Evolutionary conservation across 2,329 filamentous ascomycete genomes (phyloP), one percentile per base, ranked within the genome.

Genomic region (Cryoendolithus antarcticus): DNA sequence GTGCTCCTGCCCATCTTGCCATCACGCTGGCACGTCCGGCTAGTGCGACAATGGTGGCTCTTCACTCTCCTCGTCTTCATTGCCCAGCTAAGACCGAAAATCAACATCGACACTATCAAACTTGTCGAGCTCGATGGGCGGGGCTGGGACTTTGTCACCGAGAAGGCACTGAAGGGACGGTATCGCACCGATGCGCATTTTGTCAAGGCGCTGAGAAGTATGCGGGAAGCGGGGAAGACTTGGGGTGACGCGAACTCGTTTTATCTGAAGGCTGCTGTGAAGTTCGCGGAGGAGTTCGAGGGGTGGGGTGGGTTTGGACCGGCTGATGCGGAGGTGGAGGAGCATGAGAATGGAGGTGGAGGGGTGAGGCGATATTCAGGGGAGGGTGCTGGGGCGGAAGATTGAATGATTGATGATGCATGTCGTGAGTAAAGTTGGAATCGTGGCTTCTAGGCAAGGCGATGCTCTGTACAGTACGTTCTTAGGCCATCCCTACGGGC

Each of bases 11-110:
- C 91, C 0, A 61, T 85, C 29, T 65, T 95, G 8, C 86, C 86
- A 0, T 61, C 70, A 9, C 74, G 76, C 52, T 80, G 79, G 51
- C 89, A 94, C 49, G 59, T 86, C 34, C 66, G 66, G 13, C 65
- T 98, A 4, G 69, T 96, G 6, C 71, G 82, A 30, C 79, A 93
- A 58, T 96, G 91, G 86, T 94, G 86, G 83, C 64, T 98, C 4
- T 72, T 94, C 32, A 76, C 81, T 1, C 60, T 95, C 32, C 74
- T 77, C 0, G 73, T 88, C 7, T 96, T 91, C 56, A 75, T 94
- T 38, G 65, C 77, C 2, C 80, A 84, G 53, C 64, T 81, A 21
- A 72, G 89, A 11, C 91, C 88, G 1, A 64, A 70, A 42, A 75
- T 94, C 41, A 72, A 82, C 39, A 64, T 74, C n/a, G 72, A 80